Percentiles rank a stretch among this genome's conserved stretches.
phyloP scores from a whole-genome alignment of 305 asterid genomes.

The Coffea humblotiana region DNA sequence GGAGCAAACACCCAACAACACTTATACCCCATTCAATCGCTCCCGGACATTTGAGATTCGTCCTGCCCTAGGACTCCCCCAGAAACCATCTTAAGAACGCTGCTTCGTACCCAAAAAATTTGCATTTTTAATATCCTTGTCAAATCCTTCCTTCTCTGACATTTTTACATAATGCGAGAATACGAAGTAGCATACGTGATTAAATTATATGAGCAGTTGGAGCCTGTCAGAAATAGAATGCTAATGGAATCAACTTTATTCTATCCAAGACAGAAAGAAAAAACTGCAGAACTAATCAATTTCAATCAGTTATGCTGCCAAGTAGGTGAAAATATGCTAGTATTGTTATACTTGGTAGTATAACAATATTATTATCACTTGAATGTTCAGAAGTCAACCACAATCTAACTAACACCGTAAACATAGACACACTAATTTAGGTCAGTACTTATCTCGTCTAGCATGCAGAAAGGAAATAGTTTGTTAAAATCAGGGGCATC shows the following conservation, averaged over 20 bases:
- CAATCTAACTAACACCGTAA: neutral
- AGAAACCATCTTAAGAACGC: too few relatives aligned
- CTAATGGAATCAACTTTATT: neutral
- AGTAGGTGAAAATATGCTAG: conserved; percentile 7
- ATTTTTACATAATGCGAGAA: neutral
- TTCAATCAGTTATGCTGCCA: neutral
- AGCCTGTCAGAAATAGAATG: neutral
- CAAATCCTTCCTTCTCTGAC: neutral
- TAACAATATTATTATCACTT: neutral
- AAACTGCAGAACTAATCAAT: neutral
- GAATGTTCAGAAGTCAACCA: conserved; percentile 4
- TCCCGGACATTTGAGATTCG: too few relatives aligned
- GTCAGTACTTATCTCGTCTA: neutral
- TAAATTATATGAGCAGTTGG: neutral
- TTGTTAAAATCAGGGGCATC: neutral
- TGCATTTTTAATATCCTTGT: neutral
- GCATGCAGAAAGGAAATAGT: neutral
- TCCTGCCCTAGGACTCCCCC: too few relatives aligned
- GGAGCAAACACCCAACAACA: too few relatives aligned
- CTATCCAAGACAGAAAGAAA: neutral
- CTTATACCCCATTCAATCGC: too few relatives aligned
- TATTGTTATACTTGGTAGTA: neutral
- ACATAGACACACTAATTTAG: neutral
- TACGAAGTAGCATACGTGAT: neutral
- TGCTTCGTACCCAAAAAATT: too few relatives aligned